A percentile compares a stretch with the other conserved stretches of the same genome.
Conservation (phyloP, 148 eudicot genomes). For the Arbutus unedo region DNA sequence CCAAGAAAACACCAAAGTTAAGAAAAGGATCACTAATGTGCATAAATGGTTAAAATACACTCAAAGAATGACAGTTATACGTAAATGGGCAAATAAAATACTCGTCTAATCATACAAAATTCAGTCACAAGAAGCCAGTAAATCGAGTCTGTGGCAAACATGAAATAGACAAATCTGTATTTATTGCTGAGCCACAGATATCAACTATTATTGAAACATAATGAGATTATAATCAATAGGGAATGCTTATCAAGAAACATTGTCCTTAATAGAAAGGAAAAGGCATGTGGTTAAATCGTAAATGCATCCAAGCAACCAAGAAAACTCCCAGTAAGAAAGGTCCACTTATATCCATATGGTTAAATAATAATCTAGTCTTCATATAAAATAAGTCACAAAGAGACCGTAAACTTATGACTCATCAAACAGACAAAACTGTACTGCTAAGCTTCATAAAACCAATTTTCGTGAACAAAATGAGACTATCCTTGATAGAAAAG, state of each 20-base stretch:
- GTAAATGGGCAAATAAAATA: not conserved
- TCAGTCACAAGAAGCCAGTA: not conserved
- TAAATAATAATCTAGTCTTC: not conserved
- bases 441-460: not conserved
- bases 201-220: not conserved
- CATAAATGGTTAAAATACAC: not conserved
- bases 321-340: not conserved
- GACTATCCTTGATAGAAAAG: not conserved
- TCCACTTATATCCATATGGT: not conserved
- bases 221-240: not conserved
- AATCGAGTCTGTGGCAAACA: not conserved
- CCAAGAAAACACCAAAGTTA: slow-evolving; percentile 8
- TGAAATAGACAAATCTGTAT: not conserved
- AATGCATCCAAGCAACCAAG: not conserved
- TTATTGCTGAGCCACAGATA: not conserved
- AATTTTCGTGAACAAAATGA: not conserved
- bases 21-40: not conserved
- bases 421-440: not conserved
- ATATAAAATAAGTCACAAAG: not conserved
- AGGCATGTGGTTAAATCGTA: not conserved
- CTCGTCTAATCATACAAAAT: not conserved
- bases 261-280: not conserved
- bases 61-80: not conserved
- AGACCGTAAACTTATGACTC: not conserved
- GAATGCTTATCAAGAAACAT: not conserved